Conservation (phyloP, 2,329 filamentous ascomycete genomes). For the Sporothrix sp. region DNA sequence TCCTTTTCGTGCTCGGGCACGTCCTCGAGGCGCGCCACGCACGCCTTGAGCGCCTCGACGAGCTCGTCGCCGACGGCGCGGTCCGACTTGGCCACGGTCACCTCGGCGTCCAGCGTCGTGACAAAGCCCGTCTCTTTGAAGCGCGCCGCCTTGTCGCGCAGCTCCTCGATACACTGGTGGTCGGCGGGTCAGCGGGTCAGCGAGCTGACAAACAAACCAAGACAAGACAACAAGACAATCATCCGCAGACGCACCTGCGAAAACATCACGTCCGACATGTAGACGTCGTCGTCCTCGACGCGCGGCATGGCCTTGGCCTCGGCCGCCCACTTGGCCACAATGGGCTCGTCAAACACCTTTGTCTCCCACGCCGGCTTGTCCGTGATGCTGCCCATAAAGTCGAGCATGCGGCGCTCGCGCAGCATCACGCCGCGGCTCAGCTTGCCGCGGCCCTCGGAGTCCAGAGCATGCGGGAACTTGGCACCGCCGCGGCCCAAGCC, state of each 20-base stretch:
- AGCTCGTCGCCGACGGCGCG: constrained; percentile 27
- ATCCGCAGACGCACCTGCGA: constrained; percentile 2
- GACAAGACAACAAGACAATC: background rate
- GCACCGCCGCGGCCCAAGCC: background rate
- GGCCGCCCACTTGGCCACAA: constrained; percentile 25
- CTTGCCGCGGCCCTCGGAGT: background rate
- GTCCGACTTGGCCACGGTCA: constrained; percentile 45
- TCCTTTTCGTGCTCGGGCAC: constrained; percentile 31
- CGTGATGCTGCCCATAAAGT: constrained; percentile 27
- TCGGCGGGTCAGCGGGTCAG: background rate
- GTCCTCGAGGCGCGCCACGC: constrained; percentile 34
- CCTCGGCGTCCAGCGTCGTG: constrained; percentile 32
- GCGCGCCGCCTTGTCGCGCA: constrained; percentile 40
- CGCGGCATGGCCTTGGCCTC: constrained; percentile 19
- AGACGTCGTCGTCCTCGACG: constrained; percentile 10
- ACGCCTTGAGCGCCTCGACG: constrained; percentile 26
- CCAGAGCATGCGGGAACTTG: constrained; percentile 8
- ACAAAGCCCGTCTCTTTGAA: constrained; percentile 32
- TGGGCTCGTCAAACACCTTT: constrained; percentile 27
- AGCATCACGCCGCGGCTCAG: constrained; percentile 4
- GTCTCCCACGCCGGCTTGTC: constrained; percentile 30
- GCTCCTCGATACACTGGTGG: constrained; percentile 32
- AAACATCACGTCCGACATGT: constrained; percentile 16
- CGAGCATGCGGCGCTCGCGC: constrained; percentile 29
- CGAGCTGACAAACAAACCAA: background rate